Conservation (phyloP, 345 rosid genomes). For the Cardiospermum halicacabum region DNA sequence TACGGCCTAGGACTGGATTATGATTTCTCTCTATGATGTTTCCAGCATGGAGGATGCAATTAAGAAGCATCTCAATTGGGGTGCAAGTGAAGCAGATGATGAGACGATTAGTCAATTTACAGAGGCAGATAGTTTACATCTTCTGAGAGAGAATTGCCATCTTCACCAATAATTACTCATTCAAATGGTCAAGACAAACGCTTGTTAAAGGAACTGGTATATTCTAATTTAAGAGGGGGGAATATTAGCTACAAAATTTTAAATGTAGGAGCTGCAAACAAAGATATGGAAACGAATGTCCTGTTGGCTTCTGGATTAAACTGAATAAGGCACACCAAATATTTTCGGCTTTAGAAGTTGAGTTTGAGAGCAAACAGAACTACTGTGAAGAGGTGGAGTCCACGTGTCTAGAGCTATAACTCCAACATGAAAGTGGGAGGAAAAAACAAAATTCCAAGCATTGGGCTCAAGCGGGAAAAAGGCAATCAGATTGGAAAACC, state of each 20-base stretch:
- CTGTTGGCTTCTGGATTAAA: constrained; percentile 30
- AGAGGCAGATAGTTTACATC: constrained; percentile 32
- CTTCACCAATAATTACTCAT: constrained; percentile 12
- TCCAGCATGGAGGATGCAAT: constrained; percentile 77
- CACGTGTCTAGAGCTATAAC: constrained; percentile 40
- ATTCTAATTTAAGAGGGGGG: constrained; percentile 27
- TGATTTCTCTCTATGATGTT: constrained; percentile 90
- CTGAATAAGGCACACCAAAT: constrained; percentile 29
- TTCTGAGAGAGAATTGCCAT: constrained; percentile 14
- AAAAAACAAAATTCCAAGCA: constrained; percentile 27
- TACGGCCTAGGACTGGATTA: constrained; percentile 70
- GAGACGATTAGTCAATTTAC: constrained; percentile 31
- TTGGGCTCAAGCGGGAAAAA: constrained; percentile 38
- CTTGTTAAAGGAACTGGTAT: constrained; percentile 24
- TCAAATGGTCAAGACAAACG: constrained; percentile 12
- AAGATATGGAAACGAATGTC: constrained; percentile 21
- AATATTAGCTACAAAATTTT: too few species aligned
- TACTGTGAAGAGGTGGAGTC: constrained; percentile 47
- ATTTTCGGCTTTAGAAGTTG: constrained; percentile 34
- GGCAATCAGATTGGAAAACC: constrained; percentile 71
- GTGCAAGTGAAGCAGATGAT: constrained; percentile 62
- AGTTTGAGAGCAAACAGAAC: constrained; percentile 35
- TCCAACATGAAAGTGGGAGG: constrained; percentile 41
- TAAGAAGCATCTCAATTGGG: constrained; percentile 64
- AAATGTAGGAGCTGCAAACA: too few species aligned